phyloP scores from a whole-genome alignment of 176 grass and related monocot genomes.

The Eragrostis curvula region DNA sequence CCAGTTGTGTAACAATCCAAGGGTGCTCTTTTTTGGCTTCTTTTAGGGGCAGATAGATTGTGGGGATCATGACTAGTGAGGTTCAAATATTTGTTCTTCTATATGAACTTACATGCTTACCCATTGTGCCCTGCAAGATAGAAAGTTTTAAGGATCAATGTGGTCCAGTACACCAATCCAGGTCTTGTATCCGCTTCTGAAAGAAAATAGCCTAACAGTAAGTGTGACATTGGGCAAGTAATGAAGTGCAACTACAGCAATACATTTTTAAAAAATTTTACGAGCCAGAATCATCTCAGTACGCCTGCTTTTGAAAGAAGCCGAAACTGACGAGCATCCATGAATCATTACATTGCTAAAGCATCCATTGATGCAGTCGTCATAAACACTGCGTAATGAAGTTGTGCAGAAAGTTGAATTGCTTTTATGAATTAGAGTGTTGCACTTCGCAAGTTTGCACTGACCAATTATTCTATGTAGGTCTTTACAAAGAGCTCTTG shows the following conservation, averaged over 20 bases:
- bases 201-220: not conserved
- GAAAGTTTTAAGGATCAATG: not conserved
- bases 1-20: not conserved
- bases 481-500: constrained; percentile 88
- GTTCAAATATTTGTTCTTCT: not conserved
- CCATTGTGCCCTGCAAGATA: not conserved
- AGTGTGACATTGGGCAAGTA: not conserved
- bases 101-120: not conserved
- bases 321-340: not conserved
- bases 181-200: not conserved
- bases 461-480: constrained; percentile 48
- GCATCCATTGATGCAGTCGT: not conserved
- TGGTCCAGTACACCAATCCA: not conserved
- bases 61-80: not conserved
- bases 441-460: not conserved
- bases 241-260: not conserved
- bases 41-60: not conserved
- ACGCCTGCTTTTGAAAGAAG: not conserved
- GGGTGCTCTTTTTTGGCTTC: not conserved
- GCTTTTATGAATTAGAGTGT: constrained; percentile 7
- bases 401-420: constrained; percentile 9
- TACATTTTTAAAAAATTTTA: not conserved
- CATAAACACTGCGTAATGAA: not conserved
- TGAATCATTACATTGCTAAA: not conserved
- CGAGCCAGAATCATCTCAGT: not conserved